Evolutionary conservation across 129 eudicot genomes (phyloP).

Genomic region (Sambucus nigra): DNA sequence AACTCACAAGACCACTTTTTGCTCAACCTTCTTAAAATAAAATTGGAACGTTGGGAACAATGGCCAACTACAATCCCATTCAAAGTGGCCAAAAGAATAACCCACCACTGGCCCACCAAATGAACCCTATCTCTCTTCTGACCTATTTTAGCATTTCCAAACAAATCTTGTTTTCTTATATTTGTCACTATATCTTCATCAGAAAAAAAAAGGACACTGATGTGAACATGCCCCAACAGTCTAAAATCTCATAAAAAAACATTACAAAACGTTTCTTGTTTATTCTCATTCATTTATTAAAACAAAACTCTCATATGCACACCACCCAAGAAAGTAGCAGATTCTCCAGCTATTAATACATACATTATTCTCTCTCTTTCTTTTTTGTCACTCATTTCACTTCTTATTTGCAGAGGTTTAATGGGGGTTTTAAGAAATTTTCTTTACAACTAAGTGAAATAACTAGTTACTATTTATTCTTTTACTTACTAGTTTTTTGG

Average conservation of each 20-base stretch:
- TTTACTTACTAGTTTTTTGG: too few species aligned
- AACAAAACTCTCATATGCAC: conserved; percentile 20
- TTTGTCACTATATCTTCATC: too few species aligned
- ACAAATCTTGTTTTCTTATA: too few species aligned
- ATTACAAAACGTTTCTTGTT: background rate
- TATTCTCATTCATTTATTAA: background rate
- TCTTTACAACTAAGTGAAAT: conserved; percentile 4
- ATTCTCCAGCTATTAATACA: conserved; percentile 3
- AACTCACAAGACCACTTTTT: background rate
- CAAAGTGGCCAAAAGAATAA: background rate
- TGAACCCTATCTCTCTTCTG: too few species aligned
- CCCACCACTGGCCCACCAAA: background rate
- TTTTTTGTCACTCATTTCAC: background rate
- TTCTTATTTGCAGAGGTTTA: conserved; percentile 5
- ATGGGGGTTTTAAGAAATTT: conserved; percentile 5
- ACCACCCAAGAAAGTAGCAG: conserved; percentile 26
- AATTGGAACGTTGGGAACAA: background rate
- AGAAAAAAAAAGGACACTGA: too few species aligned
- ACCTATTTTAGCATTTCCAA: too few species aligned
- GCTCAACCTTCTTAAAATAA: too few species aligned
- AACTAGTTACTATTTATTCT: too few species aligned
- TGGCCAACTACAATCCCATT: conserved; percentile 3
- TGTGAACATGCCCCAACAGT: too few species aligned
- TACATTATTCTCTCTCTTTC: background rate
- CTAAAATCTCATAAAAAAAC: background rate